These are phyloP conservation scores for Neurospora tetrasperma DNA, from an alignment of 495 filamentous ascomycete species.

Conservation along the genomic window DNA sequence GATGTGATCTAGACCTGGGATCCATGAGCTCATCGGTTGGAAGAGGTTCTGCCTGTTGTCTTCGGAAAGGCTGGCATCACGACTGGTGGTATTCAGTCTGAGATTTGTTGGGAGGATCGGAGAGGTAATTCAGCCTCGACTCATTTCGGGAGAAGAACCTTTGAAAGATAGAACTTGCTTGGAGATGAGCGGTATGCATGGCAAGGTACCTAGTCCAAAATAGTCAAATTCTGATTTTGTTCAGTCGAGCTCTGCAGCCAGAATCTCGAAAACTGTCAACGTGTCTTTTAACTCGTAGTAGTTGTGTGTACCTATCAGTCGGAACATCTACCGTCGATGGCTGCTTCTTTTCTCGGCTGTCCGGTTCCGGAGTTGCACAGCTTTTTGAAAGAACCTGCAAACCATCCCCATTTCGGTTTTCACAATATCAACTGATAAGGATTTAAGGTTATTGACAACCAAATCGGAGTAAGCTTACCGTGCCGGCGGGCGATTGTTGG, in stretches of 20 bases:
- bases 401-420: neutral
- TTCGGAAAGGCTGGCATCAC: neutral
- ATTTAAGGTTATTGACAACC: neutral
- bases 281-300: neutral
- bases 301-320: neutral
- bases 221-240: neutral
- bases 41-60: neutral
- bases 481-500: neutral
- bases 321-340: neutral
- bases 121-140: neutral
- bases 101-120: neutral
- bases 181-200: no score
- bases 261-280: neutral
- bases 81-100: neutral
- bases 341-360: neutral
- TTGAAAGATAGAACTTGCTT: neutral
- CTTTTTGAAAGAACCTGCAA: neutral
- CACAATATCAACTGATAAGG: neutral
- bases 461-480: neutral
- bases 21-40: neutral
- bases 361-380: neutral
- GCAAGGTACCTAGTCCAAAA: neutral
- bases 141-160: neutral
- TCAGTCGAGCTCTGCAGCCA: neutral
- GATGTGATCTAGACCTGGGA: neutral